These are phyloP conservation scores for Tulasnella sp. DNA, from an alignment of 768 basidiomycete genomes.

Conservation along the genomic window DNA sequence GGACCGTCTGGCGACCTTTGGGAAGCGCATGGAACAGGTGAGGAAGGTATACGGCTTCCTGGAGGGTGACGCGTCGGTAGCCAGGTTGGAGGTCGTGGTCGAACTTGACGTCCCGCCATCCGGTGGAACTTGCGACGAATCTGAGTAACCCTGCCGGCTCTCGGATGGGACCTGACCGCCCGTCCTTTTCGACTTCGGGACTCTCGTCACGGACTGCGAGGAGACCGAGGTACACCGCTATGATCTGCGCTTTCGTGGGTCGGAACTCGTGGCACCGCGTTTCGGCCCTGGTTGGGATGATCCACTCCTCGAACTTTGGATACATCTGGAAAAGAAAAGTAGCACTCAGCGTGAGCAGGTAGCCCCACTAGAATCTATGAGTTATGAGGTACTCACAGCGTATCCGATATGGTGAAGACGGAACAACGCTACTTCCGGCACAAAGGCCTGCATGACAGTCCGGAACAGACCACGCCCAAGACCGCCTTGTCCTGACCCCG, in stretches of 20 bases:
- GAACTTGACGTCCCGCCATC: constrained; percentile 9
- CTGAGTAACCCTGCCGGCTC: background rate
- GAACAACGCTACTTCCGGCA: constrained; percentile 11
- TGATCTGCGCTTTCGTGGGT: constrained; percentile 10
- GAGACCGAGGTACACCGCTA: constrained; percentile 5
- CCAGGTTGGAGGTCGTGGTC: background rate
- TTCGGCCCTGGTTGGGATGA: background rate
- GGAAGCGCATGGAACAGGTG: constrained; percentile 4
- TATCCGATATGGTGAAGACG: constrained; percentile 1
- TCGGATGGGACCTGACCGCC: background rate
- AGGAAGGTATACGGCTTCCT: constrained; percentile 2
- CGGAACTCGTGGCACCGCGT: constrained; percentile 1
- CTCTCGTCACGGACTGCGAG: background rate
- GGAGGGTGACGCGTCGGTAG: background rate
- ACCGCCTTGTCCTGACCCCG: constrained; percentile 9
- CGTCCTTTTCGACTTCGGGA: background rate
- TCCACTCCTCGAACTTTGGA: constrained; percentile 6
- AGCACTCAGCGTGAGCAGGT: background rate
- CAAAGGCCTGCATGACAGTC: constrained; percentile 4
- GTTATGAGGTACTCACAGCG: background rate
- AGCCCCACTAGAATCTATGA: background rate
- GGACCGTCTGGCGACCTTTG: background rate
- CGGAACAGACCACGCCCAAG: background rate
- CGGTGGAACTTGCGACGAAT: background rate
- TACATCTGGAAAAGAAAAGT: background rate